Conservation (phyloP, 331 rosid genomes). For the Rosa hybrid region DNA sequence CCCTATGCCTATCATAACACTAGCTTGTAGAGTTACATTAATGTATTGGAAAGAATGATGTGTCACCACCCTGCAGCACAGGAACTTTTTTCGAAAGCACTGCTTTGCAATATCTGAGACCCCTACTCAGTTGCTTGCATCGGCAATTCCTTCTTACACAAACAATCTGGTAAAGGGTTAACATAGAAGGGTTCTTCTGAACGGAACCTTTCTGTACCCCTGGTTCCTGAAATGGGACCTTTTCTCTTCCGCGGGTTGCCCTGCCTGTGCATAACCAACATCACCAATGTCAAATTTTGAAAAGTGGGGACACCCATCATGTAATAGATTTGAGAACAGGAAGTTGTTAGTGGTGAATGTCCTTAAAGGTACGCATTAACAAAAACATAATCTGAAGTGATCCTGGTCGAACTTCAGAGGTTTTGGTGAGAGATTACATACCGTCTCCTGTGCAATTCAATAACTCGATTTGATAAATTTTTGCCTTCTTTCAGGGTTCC, state of each 20-base stretch:
- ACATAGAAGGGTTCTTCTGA: constrained; percentile 92
- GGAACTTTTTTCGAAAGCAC: background rate
- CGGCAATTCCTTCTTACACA: constrained; percentile 58
- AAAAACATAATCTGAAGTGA: background rate
- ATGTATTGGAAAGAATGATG: constrained; percentile 2
- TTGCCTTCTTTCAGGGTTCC: constrained; percentile 67
- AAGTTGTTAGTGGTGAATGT: background rate
- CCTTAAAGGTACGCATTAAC: background rate
- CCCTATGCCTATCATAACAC: constrained; percentile 24
- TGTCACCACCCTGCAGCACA: constrained; percentile 8
- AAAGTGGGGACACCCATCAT: background rate
- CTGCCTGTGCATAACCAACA: constrained; percentile 52
- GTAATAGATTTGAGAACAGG: background rate
- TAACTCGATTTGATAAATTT: constrained; percentile 50
- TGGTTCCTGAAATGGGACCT: constrained; percentile 94
- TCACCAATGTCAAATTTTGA: background rate
- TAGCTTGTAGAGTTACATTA: constrained; percentile 14
- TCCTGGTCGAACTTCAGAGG: background rate
- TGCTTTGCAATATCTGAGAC: constrained; percentile 17
- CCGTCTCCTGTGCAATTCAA: constrained; percentile 70
- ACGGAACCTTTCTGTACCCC: constrained; percentile 88
- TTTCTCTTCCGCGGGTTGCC: constrained; percentile 86
- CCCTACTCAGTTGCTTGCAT: constrained; percentile 33
- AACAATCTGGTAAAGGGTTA: constrained; percentile 88
- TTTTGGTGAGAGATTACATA: constrained; percentile 26